These are phyloP conservation scores for Microglena sp. DNA, from an alignment of 139 green algal species.

Conservation along the genomic window DNA sequence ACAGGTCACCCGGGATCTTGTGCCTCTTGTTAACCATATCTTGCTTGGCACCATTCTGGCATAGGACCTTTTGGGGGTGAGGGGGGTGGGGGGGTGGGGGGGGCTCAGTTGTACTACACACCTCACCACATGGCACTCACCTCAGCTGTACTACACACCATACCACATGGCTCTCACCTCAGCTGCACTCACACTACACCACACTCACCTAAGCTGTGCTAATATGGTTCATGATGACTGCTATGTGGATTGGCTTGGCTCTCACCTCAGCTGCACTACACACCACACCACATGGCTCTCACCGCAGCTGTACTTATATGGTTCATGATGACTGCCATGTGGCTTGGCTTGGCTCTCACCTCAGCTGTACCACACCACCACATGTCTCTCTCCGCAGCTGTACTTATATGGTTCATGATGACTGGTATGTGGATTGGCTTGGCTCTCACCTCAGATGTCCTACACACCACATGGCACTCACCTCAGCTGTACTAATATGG, in stretches of 20 bases:
- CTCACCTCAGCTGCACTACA: background rate
- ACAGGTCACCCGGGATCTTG: constrained; percentile 17
- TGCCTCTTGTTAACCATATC: constrained; percentile 11
- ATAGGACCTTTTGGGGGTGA: constrained; percentile 10
- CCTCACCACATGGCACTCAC: background rate
- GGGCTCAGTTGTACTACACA: background rate
- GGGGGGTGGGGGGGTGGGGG: background rate
- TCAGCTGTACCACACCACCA: too few relatives aligned
- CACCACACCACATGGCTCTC: background rate
- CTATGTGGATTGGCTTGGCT: background rate
- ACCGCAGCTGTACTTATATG: constrained; percentile 22
- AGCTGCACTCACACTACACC: too few relatives aligned
- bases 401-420: background rate
- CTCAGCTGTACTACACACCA: background rate
- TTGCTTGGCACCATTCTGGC: constrained; percentile 8
- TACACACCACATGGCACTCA: constrained; percentile 3
- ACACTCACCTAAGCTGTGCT: background rate
- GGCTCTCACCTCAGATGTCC: background rate
- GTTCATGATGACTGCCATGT: constrained; percentile 40
- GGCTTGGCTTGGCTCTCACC: constrained; percentile 32
- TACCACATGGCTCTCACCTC: background rate
- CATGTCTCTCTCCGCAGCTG: background rate
- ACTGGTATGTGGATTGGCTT: background rate
- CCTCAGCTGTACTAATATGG: constrained; percentile 22
- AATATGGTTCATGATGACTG: background rate